phyloP scores from a whole-genome alignment of 2,329 filamentous ascomycete species.

The Colletotrichum cuscutae region DNA sequence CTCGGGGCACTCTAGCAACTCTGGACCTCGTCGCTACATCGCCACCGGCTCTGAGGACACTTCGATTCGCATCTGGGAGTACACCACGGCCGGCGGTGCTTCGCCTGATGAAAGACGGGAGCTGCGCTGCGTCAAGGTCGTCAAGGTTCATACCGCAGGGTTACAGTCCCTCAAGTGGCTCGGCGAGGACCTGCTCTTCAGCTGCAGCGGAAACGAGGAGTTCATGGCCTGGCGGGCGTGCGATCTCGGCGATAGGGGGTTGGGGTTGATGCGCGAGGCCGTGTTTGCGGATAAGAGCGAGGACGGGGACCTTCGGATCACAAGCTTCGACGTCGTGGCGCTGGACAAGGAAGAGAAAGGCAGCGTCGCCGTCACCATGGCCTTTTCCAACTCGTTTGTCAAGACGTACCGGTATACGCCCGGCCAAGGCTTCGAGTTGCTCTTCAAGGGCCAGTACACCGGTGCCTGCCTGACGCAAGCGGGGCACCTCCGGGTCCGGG shows the following conservation, averaged over 20 bases:
- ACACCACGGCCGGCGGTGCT: constrained; percentile 38
- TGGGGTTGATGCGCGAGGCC: constrained; percentile 68
- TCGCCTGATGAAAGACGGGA: constrained; percentile 25
- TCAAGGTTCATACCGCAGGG: constrained; percentile 84
- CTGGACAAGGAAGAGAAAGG: constrained; percentile 24
- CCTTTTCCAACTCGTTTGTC: constrained; percentile 85
- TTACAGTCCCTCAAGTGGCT: constrained; percentile 86
- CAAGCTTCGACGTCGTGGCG: constrained; percentile 74
- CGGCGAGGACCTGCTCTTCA: constrained; percentile 73
- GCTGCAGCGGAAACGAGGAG: constrained; percentile 88
- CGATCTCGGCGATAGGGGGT: constrained; percentile 58
- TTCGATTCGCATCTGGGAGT: constrained; percentile 77
- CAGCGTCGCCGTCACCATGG: constrained; percentile 73
- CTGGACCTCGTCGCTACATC: constrained; percentile 46
- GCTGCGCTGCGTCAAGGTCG: constrained; percentile 65
- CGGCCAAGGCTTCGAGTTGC: constrained; percentile 54
- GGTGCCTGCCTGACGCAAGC: constrained; percentile 81
- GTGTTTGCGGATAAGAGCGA: constrained; percentile 60
- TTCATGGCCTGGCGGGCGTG: constrained; percentile 84
- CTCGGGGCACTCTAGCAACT: constrained; percentile 39
- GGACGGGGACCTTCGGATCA: constrained; percentile 79
- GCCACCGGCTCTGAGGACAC: constrained; percentile 81
- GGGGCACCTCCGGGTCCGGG: constrained; percentile 50
- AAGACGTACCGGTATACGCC: constrained; percentile 66
- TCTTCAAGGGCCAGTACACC: constrained; percentile 70